A percentile compares a stretch with the other conserved stretches of the same genome.
Evolutionary conservation across 768 basidiomycete species (phyloP).

Genomic region (Phylloporus sp.): DNA sequence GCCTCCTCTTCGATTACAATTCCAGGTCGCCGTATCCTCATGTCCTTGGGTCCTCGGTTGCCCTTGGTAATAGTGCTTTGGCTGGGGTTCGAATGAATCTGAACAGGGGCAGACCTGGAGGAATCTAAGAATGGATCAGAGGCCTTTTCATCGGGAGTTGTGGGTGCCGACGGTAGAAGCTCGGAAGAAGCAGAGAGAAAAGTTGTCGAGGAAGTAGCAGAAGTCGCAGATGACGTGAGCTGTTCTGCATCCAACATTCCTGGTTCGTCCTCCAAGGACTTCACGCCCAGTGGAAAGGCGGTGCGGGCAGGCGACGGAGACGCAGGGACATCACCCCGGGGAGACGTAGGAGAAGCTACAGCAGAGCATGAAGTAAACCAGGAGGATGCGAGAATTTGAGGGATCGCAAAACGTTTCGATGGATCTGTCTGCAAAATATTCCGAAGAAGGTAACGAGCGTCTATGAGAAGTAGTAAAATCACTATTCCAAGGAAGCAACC

Average conservation of each 20-base stretch:
- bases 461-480: constrained; percentile 38
- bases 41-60: constrained; percentile 24
- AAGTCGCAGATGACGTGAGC: constrained; percentile 45
- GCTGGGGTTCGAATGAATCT: constrained; percentile 51
- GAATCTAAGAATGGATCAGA: constrained; percentile 41
- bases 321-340: constrained; percentile 21
- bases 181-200: constrained; percentile 54
- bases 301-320: constrained; percentile 32
- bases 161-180: constrained; percentile 46
- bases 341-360: constrained; percentile 1
- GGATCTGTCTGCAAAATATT: constrained; percentile 77
- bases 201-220: constrained; percentile 40
- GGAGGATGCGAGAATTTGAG: constrained; percentile 78
- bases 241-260: constrained; percentile 25
- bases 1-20: constrained; percentile 52
- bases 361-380: constrained; percentile 64
- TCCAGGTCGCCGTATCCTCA: constrained; percentile 40
- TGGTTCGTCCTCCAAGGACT: constrained; percentile 7
- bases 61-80: constrained; percentile 57
- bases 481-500: neutral
- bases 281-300: constrained; percentile 28
- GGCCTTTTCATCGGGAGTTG: constrained; percentile 50
- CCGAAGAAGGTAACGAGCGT: constrained; percentile 80
- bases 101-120: constrained; percentile 17
- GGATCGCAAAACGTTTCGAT: constrained; percentile 68